A percentile compares a stretch with the other conserved stretches of the same genome.
Conservation (phyloP, 169 alveolate species). For the Plasmodium blacklocki region DNA sequence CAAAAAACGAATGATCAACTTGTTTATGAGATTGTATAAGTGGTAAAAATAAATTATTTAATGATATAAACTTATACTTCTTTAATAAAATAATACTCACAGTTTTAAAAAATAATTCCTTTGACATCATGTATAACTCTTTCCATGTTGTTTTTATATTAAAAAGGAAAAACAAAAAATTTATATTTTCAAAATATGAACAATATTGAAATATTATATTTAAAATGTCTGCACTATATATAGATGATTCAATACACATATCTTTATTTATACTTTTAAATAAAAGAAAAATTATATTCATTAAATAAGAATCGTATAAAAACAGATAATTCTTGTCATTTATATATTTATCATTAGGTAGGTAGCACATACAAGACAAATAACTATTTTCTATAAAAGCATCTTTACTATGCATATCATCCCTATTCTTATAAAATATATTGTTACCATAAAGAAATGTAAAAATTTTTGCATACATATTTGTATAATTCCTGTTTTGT, state of each 20-base stretch:
- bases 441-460: no score
- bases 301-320: slow-evolving; percentile 64
- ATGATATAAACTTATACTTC: slow-evolving; percentile 22
- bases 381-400: slow-evolving; percentile 17
- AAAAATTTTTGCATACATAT: no score
- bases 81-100: slow-evolving; percentile 43
- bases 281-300: slow-evolving; percentile 48
- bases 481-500: no score
- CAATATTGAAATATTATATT: slow-evolving; percentile 44
- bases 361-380: slow-evolving; percentile 32
- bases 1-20: slow-evolving; percentile 68
- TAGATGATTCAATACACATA: slow-evolving; percentile 71
- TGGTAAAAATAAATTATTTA: slow-evolving; percentile 44
- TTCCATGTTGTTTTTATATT: slow-evolving; percentile 76
- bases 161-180: slow-evolving; percentile 68
- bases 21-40: slow-evolving; percentile 69
- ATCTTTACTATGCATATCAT: neutral
- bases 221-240: slow-evolving; percentile 65
- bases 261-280: slow-evolving; percentile 72
- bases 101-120: slow-evolving; percentile 65
- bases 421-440: no score
- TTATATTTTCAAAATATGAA: slow-evolving; percentile 54
- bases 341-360: slow-evolving; percentile 11
- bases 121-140: slow-evolving; percentile 70
- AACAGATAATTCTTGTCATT: slow-evolving; percentile 16